Evolutionary conservation across 2,329 filamentous ascomycete genomes (phyloP).

Genomic region (Aaosphaeria pasadenensis): DNA sequence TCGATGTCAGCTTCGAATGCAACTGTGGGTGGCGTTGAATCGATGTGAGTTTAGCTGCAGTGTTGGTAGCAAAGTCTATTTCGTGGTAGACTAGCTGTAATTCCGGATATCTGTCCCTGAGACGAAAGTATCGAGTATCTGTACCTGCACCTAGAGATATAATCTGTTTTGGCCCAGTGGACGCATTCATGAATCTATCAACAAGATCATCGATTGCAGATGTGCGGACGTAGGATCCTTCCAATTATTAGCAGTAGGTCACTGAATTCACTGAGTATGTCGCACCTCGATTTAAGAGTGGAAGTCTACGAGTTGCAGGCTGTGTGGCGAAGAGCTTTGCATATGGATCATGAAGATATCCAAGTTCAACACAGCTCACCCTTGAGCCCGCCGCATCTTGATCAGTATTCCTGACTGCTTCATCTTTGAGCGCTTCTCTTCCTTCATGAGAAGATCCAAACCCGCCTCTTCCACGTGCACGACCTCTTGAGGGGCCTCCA

Average conservation of each 20-base stretch:
- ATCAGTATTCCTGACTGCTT: slow-evolving; percentile 83
- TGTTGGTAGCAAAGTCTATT: slow-evolving; percentile 79
- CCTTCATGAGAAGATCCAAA: slow-evolving; percentile 21
- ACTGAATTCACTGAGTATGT: not conserved
- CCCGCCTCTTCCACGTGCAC: slow-evolving; percentile 40
- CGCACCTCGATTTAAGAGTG: slow-evolving; percentile 90
- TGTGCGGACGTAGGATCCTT: slow-evolving; percentile 91
- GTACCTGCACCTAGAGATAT: slow-evolving; percentile 91
- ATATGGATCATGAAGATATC: slow-evolving; percentile 81
- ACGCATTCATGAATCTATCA: slow-evolving; percentile 61
- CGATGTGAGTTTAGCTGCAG: slow-evolving; percentile 59
- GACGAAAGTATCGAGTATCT: slow-evolving; percentile 81
- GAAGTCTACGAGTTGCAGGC: slow-evolving; percentile 63
- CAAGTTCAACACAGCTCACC: slow-evolving; percentile 80
- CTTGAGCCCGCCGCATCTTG: slow-evolving; percentile 86
- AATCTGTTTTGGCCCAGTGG: slow-evolving; percentile 63
- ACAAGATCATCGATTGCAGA: slow-evolving; percentile 78
- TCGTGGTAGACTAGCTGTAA: slow-evolving; percentile 75
- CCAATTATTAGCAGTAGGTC: slow-evolving; percentile 1
- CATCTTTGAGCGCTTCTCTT: slow-evolving; percentile 56
- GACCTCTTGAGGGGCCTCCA: slow-evolving; percentile 46
- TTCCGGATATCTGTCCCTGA: slow-evolving; percentile 54
- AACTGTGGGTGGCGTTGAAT: slow-evolving; percentile 34
- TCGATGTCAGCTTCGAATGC: slow-evolving; percentile 25
- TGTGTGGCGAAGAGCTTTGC: slow-evolving; percentile 65